Evolutionary conservation across 768 basidiomycete species (phyloP), one percentile per base, ranked within the genome.

Genomic region (Tulasnella sp.): DNA sequence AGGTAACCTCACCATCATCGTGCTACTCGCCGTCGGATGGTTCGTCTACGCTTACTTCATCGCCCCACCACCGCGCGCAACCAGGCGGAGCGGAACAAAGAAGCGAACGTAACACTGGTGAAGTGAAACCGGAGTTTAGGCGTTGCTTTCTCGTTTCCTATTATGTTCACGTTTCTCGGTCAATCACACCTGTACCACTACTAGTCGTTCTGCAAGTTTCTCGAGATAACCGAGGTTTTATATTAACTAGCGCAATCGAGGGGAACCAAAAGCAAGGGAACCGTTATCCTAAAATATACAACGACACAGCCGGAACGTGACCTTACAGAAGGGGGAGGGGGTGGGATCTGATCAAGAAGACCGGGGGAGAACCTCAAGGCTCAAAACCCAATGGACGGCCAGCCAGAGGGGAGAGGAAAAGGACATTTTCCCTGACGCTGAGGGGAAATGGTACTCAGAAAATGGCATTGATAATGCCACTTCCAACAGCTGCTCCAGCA

Each of bases 401-500:
- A 66, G 17, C 19, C 22, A 66, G 34, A 12, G 40, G 5, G 64
- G 64, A 39, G 7, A 29, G 29, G 35, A 37, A 66, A 37, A n/a
- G n/a, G n/a, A n/a, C n/a, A n/a, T n/a, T 5, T 29, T 59, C 26
- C 52, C 26, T 29, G 52, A 5, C 52, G 34, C 11, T n/a, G 64
- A 17, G 26, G 5, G 29, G 19, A 63, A 64, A 65, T 14, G 19
- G 11, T 41, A 26, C 67, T 69, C 52, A 69, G 26, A 69, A 69
- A 22, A 69, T 69, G 35, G 67, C 67, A 34, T 69, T 44, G 40
- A 69, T 41, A 44, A 69, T 69, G 34, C 67, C 67, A 41, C 67
- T 44, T 22, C 67, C 67, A 29, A 69, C 67, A 11, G 67, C 67
- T 12, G 67, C 67, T 42, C 64, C 64, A 72, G 71, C 71, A 64